These are phyloP conservation scores for Gyrodon lividus DNA, from an alignment of 768 basidiomycete species.

Conservation along the genomic window DNA sequence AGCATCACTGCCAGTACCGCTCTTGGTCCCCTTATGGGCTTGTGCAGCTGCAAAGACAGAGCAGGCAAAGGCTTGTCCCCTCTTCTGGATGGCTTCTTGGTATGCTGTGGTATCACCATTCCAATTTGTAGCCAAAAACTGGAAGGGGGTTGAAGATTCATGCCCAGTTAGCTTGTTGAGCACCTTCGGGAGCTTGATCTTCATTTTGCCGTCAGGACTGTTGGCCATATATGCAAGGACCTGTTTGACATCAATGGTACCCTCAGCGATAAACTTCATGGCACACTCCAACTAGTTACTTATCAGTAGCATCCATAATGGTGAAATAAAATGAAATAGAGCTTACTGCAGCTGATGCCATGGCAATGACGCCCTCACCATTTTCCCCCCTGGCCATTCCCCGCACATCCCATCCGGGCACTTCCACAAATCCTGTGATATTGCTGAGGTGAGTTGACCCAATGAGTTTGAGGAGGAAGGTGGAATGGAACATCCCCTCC, in stretches of 20 bases:
- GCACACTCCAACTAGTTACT: constrained; percentile 4
- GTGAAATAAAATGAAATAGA: background rate
- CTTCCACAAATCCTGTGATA: background rate
- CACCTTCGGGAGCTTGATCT: constrained; percentile 4
- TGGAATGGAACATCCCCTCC: background rate
- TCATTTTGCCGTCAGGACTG: background rate
- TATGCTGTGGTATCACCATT: background rate
- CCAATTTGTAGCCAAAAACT: background rate
- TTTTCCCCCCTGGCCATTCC: background rate
- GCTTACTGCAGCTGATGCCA: constrained; percentile 6
- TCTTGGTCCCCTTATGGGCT: too few relatives aligned
- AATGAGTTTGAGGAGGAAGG: constrained; percentile 4
- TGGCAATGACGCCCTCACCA: background rate
- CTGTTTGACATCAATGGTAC: background rate
- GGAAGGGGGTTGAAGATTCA: background rate
- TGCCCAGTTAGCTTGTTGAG: constrained; percentile 7
- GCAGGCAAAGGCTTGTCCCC: too few relatives aligned
- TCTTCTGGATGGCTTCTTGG: too few relatives aligned
- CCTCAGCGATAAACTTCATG: background rate
- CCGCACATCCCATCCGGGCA: background rate
- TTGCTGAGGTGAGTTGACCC: constrained; percentile 1
- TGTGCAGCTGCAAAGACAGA: too few relatives aligned
- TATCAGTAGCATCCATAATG: background rate
- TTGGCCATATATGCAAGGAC: background rate
- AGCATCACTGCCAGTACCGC: too few relatives aligned